Conservation (phyloP, 2,329 filamentous ascomycete species). For the Stachybotrys chlorohalonatus region DNA sequence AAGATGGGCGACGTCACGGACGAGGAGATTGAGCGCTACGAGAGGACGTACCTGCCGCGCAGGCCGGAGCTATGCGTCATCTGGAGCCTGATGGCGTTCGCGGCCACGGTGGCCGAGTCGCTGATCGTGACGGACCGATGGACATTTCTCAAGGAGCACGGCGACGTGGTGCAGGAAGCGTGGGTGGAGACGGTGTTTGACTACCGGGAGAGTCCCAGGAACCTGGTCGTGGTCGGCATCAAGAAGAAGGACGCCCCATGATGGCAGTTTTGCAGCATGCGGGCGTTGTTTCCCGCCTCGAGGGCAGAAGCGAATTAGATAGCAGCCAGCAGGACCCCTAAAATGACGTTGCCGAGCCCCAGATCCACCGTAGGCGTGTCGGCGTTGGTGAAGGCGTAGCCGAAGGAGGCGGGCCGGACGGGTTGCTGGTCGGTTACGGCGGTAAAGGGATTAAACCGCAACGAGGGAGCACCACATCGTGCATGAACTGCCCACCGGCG, state of each 20-base stretch:
- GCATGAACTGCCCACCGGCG: background rate
- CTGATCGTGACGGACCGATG: slow-evolving; percentile 86
- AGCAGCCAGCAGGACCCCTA: no score
- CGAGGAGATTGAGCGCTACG: slow-evolving; percentile 66
- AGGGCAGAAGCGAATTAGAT: no score
- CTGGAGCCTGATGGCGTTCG: slow-evolving; percentile 96
- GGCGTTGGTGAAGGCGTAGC: no score
- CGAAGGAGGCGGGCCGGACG: no score
- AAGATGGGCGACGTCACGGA: slow-evolving; percentile 64
- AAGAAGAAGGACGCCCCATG: slow-evolving; percentile 43
- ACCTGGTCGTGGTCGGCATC: slow-evolving; percentile 86
- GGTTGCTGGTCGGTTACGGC: background rate
- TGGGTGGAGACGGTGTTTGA: slow-evolving; percentile 97
- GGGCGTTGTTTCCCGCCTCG: no score
- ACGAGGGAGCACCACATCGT: background rate
- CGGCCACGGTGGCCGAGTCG: slow-evolving; percentile 79
- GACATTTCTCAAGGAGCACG: slow-evolving; percentile 74
- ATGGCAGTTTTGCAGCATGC: background rate
- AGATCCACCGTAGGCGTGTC: no score
- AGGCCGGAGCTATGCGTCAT: slow-evolving; percentile 78
- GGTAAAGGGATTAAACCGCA: background rate
- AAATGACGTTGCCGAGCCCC: no score
- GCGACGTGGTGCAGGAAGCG: slow-evolving; percentile 56
- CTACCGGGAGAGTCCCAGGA: slow-evolving; percentile 75
- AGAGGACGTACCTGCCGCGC: slow-evolving; percentile 49